Percentiles rank a stretch among this genome's conserved stretches.
Conservation (phyloP, 495 filamentous ascomycete species). For the Thermothielavioides terrestris region DNA sequence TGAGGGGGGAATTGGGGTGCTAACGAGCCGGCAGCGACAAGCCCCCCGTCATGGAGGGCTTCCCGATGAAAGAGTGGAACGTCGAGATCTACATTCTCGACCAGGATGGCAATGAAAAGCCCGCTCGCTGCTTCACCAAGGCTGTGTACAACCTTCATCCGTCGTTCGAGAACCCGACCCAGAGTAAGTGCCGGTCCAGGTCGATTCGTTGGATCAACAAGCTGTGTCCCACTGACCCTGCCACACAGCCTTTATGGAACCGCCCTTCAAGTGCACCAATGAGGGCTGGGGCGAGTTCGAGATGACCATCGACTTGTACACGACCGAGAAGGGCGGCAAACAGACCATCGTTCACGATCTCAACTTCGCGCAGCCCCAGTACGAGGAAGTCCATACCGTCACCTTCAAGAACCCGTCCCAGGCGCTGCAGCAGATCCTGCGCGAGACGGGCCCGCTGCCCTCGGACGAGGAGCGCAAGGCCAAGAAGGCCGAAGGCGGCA, state of each 20-base stretch:
- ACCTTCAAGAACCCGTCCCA: slow-evolving; percentile 89
- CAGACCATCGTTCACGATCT: slow-evolving; percentile 76
- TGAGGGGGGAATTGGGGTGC: too few species aligned
- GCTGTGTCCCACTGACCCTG: background rate
- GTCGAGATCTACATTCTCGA: slow-evolving; percentile 55
- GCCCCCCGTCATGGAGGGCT: slow-evolving; percentile 71
- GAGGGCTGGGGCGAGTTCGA: slow-evolving; percentile 99
- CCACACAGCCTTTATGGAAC: slow-evolving; percentile 63
- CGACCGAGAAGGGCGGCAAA: slow-evolving; percentile 79
- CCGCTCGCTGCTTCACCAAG: slow-evolving; percentile 81
- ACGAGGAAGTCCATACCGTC: slow-evolving; percentile 75
- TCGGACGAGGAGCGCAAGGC: slow-evolving; percentile 58
- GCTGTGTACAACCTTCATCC: slow-evolving; percentile 88
- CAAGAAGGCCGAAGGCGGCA: slow-evolving; percentile 56
- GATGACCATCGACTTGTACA: slow-evolving; percentile 73
- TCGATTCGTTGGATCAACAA: background rate
- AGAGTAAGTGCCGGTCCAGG: slow-evolving; percentile 55
- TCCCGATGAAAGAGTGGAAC: slow-evolving; percentile 76
- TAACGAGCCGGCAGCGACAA: too few species aligned
- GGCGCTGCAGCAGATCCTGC: slow-evolving; percentile 61
- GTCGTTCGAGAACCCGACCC: slow-evolving; percentile 73
- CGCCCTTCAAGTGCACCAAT: slow-evolving; percentile 83
- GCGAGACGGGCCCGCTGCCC: slow-evolving; percentile 74
- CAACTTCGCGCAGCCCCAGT: slow-evolving; percentile 74
- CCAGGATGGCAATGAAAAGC: slow-evolving; percentile 55